phyloP scores from a whole-genome alignment of 257 asterid genomes.

The Solanum chmielewskii region DNA sequence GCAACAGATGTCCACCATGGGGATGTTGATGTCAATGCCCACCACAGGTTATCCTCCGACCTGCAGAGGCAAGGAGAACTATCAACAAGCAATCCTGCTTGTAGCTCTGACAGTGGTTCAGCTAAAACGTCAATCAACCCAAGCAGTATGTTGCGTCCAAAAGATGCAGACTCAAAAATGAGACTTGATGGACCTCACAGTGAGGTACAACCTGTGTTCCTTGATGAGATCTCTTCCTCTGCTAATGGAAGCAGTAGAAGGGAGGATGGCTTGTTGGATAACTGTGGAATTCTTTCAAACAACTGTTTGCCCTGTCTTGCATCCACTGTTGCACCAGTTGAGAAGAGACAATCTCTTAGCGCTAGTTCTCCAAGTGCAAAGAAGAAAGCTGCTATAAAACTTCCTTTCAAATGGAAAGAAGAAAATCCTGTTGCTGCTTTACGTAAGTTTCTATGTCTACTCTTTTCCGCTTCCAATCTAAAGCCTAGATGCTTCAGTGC shows the following conservation, averaged over 20 bases:
- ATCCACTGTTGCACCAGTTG: constrained; percentile 45
- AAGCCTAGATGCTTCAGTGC: neutral
- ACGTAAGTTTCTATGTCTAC: constrained; percentile 33
- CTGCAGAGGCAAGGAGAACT: constrained; percentile 20
- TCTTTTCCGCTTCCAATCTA: neutral
- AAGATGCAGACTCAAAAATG: constrained; percentile 12
- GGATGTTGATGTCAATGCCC: constrained; percentile 19
- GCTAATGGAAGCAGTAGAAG: constrained; percentile 36
- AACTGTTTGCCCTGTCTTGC: constrained; percentile 93
- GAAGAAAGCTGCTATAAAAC: constrained; percentile 67
- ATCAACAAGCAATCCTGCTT: constrained; percentile 21
- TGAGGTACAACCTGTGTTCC: constrained; percentile 37
- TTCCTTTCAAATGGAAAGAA: constrained; percentile 79
- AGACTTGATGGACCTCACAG: constrained; percentile 28
- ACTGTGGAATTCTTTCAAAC: constrained; percentile 64
- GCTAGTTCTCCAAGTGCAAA: constrained; percentile 60
- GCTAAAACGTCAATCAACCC: constrained; percentile 17
- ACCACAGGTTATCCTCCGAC: constrained; percentile 13
- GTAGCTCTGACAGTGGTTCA: constrained; percentile 31
- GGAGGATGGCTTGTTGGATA: constrained; percentile 47
- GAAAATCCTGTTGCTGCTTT: constrained; percentile 48
- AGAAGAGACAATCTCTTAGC: constrained; percentile 61
- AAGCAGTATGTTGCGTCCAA: constrained; percentile 13
- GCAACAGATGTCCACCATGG: constrained; percentile 9
- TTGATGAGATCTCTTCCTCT: constrained; percentile 41